Evolutionary conservation across 257 asterid species (phyloP), one percentile per base, ranked within the genome.

Genomic region (Rubia yunnanensis): DNA sequence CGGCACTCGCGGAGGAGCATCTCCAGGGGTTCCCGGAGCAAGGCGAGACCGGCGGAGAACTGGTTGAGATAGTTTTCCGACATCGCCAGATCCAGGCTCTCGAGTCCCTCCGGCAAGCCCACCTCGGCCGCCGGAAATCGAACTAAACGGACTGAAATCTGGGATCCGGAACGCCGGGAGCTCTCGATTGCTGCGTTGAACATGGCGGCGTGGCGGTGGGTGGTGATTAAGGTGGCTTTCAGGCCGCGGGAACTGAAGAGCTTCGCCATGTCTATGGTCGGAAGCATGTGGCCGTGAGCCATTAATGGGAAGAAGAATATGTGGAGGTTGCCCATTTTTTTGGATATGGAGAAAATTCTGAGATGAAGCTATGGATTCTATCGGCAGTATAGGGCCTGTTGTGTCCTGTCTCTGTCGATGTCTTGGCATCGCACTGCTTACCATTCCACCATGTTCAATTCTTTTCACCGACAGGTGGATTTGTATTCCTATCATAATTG

Each of bases 221-320:
- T 58, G 39, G 63, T 31, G 24, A 58, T 58, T 58, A 58, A 58
- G 63, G 63, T 58, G 15, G 63, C 10, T 58, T 31, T 58, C 6
- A 58, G 9, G 41, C 63, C 63, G n/a, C 63, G 63, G 35, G 63
- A 58, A 6, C 44, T 58, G 63, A 58, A 58, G 5, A 58, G 41
- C 63, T 58, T 58, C 44, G 63, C 63, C 63, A 58, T 58, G 41
- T 58, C 41, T 31, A 58, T 14, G 39, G 24, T 58, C 22, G 63
- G 63, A 3, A 58, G 63, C 63, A 58, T 30, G 35, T 58, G 63
- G 63, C 63, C 63, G 20, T 58, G 63, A 31, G 63, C 63, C 63
- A 58, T 14, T 9, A 58, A 7, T 5, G 63, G 63, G 22, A 58
- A 58, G 63, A 58, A 58, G 63, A 58, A 58, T 0, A 58, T 0